Evolutionary conservation across 2,329 filamentous ascomycete species (phyloP), one percentile per base, ranked within the genome.

Genomic region (Claviceps digitariae): DNA sequence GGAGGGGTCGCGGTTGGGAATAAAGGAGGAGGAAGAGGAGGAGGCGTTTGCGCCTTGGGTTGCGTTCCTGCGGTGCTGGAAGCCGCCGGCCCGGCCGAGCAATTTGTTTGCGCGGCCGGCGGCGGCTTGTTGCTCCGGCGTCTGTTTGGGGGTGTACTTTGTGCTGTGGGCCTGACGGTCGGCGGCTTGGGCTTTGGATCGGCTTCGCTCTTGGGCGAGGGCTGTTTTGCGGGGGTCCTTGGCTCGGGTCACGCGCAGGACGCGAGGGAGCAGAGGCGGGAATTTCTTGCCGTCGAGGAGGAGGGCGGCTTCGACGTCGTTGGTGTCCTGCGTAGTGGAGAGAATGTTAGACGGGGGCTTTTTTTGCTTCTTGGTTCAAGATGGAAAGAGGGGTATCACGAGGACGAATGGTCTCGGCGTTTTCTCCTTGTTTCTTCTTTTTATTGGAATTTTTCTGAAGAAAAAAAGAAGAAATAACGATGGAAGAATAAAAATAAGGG

Each of bases 271-370:
- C 80, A 96, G 84, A 20, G 91, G 91, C 17, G 91, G 90, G 64
- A 90, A 97, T 62, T 87, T 93, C 74, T 97, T 95, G 57, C 83
- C 90, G 66, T 96, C 80, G 56, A 91, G 81, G 41, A 94, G 78
- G 13, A 98, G 77, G 1, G 93, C 93, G n/a, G 86, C 80, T 69
- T 98, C 93, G 47, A 98, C 91, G 46, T 84, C 76, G 62, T 94
- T 96, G 57, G 77, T 81, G 62, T 97, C 88, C 74, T 84, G 61
- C 21, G 34, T 2, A 15, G 29, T 15, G 36, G 41, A 25, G 7
- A 25, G 20, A 34, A 29, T 23, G 20, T 44, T 15, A 45, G 38
- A n/a, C 12, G n/a, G 20, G 31, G 36, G n/a, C n/a, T 4, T 12
- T 23, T n/a, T n/a, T 13, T 46, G 31, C 31, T 34, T 34, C 31